These are phyloP conservation scores for Beauveria medogensis DNA, from an alignment of 2,329 filamentous ascomycete genomes.

Conservation along the genomic window DNA sequence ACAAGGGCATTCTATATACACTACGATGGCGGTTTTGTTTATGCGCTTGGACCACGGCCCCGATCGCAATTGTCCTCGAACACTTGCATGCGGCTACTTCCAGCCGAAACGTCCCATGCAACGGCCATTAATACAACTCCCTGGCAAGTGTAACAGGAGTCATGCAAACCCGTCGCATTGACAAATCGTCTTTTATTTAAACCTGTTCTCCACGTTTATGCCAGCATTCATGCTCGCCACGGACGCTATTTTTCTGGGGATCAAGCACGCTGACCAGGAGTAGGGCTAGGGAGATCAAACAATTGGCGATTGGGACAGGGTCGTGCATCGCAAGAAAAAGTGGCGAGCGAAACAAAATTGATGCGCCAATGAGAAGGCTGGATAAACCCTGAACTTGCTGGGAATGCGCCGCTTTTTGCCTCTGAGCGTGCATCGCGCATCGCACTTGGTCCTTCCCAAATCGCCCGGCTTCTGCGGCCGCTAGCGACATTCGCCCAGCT, in stretches of 20 bases:
- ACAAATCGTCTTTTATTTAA: background rate
- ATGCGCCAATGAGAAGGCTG: background rate
- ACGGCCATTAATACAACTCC: background rate
- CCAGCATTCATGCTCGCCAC: background rate
- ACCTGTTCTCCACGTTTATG: background rate
- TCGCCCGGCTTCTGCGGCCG: background rate
- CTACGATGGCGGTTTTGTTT: conserved; percentile 1
- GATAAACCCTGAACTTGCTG: background rate
- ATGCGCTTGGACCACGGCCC: conserved; percentile 5
- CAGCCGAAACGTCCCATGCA: conserved; percentile 8
- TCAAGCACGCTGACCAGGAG: background rate
- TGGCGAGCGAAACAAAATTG: background rate
- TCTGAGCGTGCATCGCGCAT: background rate
- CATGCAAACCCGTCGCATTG: background rate
- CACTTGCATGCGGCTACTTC: background rate
- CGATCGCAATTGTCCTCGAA: background rate
- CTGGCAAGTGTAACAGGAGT: background rate
- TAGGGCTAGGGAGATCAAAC: conserved; percentile 2
- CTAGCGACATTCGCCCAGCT: background rate
- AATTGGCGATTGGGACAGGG: background rate
- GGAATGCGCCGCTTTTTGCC: background rate
- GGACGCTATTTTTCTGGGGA: background rate
- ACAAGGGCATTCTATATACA: background rate
- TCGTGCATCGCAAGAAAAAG: background rate
- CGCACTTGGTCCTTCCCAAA: background rate